These are phyloP conservation scores for Liriodendron chinense DNA, from an alignment of 164 flowering plant genomes.

Conservation along the genomic window DNA sequence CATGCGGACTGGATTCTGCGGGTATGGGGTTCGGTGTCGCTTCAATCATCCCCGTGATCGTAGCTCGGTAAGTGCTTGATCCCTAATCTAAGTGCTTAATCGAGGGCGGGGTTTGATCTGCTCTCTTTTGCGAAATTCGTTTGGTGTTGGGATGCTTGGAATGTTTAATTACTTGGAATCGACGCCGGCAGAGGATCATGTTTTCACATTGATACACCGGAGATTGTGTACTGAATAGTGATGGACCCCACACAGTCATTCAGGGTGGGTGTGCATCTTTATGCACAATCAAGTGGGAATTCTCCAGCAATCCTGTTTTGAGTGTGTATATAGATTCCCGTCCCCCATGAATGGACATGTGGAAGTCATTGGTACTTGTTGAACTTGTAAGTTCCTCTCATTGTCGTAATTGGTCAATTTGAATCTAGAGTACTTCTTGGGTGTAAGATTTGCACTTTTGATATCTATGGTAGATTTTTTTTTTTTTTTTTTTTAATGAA, in stretches of 20 bases:
- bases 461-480: not conserved
- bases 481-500: not conserved
- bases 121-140: not conserved
- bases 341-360: not conserved
- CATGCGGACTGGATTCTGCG: conserved; percentile 80
- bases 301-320: not conserved
- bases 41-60: conserved; percentile 89
- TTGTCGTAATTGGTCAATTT: not conserved
- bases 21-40: conserved; percentile 80
- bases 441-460: not conserved
- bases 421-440: not conserved
- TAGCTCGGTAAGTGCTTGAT: conserved; percentile 29
- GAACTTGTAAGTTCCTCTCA: not conserved
- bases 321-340: not conserved
- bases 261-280: not conserved
- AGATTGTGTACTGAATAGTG: not conserved
- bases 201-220: not conserved
- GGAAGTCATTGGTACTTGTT: too few relatives aligned
- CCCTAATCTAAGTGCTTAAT: not conserved
- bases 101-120: not conserved
- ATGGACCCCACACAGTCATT: not conserved
- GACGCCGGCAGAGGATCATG: not conserved
- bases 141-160: not conserved
- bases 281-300: not conserved
- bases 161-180: not conserved